Evolutionary conservation across 306 rosid genomes (phyloP), one percentile per base, ranked within the genome.

Genomic region (Gastrolobium bilobum): DNA sequence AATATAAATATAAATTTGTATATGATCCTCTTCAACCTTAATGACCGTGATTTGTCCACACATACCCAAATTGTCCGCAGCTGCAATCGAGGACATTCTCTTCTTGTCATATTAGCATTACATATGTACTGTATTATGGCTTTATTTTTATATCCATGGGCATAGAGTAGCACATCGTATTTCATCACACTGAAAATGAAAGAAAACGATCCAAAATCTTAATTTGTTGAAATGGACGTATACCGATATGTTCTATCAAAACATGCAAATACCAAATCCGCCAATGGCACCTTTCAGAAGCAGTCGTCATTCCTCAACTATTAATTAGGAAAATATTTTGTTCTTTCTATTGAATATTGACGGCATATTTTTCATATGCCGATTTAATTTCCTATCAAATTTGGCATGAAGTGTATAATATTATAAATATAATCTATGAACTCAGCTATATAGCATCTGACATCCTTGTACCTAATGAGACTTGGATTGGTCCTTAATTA

Each of bases 31-130:
- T 60, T 77, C 46, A 56, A 44, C 60, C 53, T 48, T 77, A 30
- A 58, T 78, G 79, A 77, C 52, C 59, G 10, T 56, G 73, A 71
- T 82, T 81, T 78, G 79, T 73, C 84, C 64, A 69, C n/a, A 31
- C 31, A 58, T 59, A 38, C 37, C 9, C 69, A 52, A 38, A 38
- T 71, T 76, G 48, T 60, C 82, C 82, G 13, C 20, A 48, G 46
- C 73, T 51, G 62, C 73, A 73, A 73, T 65, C 61, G 8, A 48
- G 44, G 40, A 73, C 83, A 78, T 81, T 81, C 81, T 59, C 51
- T 75, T 77, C 78, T 47, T 67, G 52, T 64, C 44, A 77, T 66
- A 34, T 7, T 64, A 46, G 75, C 67, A 82, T 76, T 75, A 77
- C 64, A 77, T 42, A 62, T 61, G 30, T 3, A 53, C 82, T 71